Base-by-base conservation (phyloP, 2,329 filamentous ascomycete genomes). In the Pseudonectria buxi region DNA sequence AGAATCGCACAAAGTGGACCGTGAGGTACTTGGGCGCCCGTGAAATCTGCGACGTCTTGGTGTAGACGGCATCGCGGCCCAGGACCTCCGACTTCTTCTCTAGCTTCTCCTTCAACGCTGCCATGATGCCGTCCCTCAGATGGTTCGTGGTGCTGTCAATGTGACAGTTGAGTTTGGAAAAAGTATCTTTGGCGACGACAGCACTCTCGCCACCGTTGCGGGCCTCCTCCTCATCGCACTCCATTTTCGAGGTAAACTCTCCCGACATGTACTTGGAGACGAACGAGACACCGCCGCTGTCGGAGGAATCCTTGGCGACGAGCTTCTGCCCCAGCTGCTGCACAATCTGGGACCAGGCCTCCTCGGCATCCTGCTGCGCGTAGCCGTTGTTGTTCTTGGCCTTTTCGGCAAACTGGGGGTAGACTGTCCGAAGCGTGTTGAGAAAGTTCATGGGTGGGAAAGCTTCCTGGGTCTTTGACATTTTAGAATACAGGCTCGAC, bases 341-440 rank as follows among this genome's bases (percentile, higher is more conserved):
- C 6, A 98, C 67, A 43, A 98, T 94, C 58, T 96, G 90, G 14
- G 90, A 92, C 88, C 90, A 98, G 30, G 90, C 92, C 62, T 98
- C 92, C 62, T 98, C 92, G 1, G 92, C 92, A 66, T 98, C 92
- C 64, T 98, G 92, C 63, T 98, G 92, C n/a, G 92, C 89, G 56
- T 83, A 96, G 6, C 86, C 88, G 39, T 82, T 72, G 14, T 86
- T 85, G 24, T 82, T 81, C 58, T 86, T 89, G 36, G 87, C 78
- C 54, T 78, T 83, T 64, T 98, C 88, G 10, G 87, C 88, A 57
- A 98, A 98, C 57, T 96, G 92, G 9, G 92, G 92, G 55, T 86
- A 95, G 1, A 80, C 74, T 18, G 71, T 71, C 41, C 90, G 82
- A 12, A 98, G 73, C 4, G 87, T 77, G 50, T 79, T 81, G 40